Evolutionary conservation across 345 rosid species (phyloP), one percentile per base, ranked within the genome.

Genomic region (Syzygium oleosum): DNA sequence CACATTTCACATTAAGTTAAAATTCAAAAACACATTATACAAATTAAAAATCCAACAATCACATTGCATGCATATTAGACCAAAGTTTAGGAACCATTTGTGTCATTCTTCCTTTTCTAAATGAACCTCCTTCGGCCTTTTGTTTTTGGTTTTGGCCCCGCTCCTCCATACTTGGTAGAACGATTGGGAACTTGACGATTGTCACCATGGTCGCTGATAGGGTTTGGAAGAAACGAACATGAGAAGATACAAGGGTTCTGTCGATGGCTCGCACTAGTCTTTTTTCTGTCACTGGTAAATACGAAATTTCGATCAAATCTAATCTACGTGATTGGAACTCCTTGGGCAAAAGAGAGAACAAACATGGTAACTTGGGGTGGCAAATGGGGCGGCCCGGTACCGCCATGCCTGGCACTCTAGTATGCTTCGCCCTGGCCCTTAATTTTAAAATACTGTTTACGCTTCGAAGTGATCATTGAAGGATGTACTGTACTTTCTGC

Each of bases 61-160:
- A 43, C 46, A 43, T 43, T 43, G 1, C 7, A 43, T 43, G 1
- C 7, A 43, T 5, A 6, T 43, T 43, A 6, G 4, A 5, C 5
- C 46, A 43, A 43, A 43, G 4, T 43, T 43, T 6, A 43, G 7
- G 1, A 43, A 1, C 1, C 46, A 43, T 43, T 43, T 43, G 7
- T 43, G 1, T 43, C 46, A 6, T 43, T 41, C 4, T 38, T 41
- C 46, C 46, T 43, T 43, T 43, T 43, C 46, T 34, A 19, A 38
- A 68, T 9, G 46, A 65, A 65, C 31, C 5, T 7, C 4, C 2
- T 0, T 0, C 1, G 1, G 5, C 78, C 9, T 31, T 59, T 1
- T 7, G 7, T 14, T 17, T 31, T 31, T 4, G 3, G 17, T 17
- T 65, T 65, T 31, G 3, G 78, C 12, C 38, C 6, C 12, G 34